phyloP scores from a whole-genome alignment of 2,329 filamentous ascomycete species.

The Colletotrichum sp. region DNA sequence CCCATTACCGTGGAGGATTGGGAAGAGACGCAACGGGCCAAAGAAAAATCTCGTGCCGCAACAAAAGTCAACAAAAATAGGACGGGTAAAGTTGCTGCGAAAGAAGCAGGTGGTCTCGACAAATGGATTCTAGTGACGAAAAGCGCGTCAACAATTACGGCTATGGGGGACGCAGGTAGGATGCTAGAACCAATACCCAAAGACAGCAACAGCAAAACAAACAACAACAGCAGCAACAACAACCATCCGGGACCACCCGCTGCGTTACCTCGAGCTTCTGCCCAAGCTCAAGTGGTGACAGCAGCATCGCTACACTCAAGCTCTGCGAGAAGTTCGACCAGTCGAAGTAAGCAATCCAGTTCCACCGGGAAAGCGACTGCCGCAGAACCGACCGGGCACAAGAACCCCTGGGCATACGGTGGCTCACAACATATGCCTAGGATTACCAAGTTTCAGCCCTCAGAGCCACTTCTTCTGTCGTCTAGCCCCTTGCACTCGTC shows the following conservation, averaged over 20 bases:
- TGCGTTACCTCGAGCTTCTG: neutral
- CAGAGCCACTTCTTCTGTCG: constrained; percentile 48
- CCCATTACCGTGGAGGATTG: constrained; percentile 24
- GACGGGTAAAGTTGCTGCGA: constrained; percentile 27
- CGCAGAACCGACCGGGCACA: constrained; percentile 25
- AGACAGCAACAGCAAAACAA: neutral
- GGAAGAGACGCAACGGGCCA: constrained; percentile 31
- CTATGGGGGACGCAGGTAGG: neutral
- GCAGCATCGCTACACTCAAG: neutral
- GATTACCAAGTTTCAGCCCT: constrained; percentile 26
- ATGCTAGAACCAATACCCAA: neutral
- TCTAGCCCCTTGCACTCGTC: constrained; percentile 46
- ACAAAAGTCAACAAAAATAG: constrained; percentile 24
- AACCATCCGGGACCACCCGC: neutral
- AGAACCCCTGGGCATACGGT: constrained; percentile 42
- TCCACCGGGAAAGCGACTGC: constrained; percentile 25
- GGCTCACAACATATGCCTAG: constrained; percentile 50
- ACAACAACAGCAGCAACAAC: neutral
- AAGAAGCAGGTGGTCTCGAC: constrained; percentile 38
- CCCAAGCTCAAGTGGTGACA: neutral
- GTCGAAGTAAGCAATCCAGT: constrained; percentile 36
- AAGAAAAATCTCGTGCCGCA: constrained; percentile 25
- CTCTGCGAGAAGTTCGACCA: constrained; percentile 1
- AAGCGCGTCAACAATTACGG: constrained; percentile 16
- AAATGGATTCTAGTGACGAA: constrained; percentile 48